These are phyloP conservation scores for Hyaloperonospora arabidopsidis DNA, from an alignment of 352 stramenopile species.

Conservation along the genomic window DNA sequence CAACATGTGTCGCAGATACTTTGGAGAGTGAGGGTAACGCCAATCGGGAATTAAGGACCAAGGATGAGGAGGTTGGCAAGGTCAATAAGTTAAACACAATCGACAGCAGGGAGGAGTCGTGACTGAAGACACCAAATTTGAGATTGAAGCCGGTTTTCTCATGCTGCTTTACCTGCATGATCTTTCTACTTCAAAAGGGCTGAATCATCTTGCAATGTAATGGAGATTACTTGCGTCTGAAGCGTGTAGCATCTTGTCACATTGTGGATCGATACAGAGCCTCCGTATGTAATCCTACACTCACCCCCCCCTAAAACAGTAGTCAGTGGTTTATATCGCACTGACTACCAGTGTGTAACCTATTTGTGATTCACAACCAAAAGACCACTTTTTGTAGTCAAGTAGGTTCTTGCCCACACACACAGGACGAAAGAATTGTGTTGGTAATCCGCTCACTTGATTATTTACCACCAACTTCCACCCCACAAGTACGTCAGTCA, in stretches of 20 bases:
- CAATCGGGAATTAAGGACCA: not conserved
- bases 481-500: slow-evolving; percentile 9
- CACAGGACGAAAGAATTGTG: no score
- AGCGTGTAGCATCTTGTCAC: slow-evolving; percentile 19
- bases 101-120: no score
- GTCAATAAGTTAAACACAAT: no score
- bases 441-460: slow-evolving; percentile 14
- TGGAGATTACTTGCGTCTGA: slow-evolving; percentile 5
- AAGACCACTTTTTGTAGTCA: not conserved
- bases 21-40: not conserved
- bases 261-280: not conserved
- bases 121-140: no score
- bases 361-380: no score
- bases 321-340: no score
- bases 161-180: no score
- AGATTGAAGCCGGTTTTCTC: no score
- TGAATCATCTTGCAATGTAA: slow-evolving; percentile 1
- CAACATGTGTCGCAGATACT: not conserved
- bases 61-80: no score
- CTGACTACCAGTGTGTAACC: no score
- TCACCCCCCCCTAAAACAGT: not conserved
- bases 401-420: not conserved
- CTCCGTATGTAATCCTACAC: slow-evolving; percentile 7
- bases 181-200: no score
- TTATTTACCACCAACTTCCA: not conserved